A percentile compares a stretch with the other conserved stretches of the same genome.
These are phyloP conservation scores for Diplodia mutila DNA, from an alignment of 2,329 filamentous ascomycete species.

Conservation along the genomic window DNA sequence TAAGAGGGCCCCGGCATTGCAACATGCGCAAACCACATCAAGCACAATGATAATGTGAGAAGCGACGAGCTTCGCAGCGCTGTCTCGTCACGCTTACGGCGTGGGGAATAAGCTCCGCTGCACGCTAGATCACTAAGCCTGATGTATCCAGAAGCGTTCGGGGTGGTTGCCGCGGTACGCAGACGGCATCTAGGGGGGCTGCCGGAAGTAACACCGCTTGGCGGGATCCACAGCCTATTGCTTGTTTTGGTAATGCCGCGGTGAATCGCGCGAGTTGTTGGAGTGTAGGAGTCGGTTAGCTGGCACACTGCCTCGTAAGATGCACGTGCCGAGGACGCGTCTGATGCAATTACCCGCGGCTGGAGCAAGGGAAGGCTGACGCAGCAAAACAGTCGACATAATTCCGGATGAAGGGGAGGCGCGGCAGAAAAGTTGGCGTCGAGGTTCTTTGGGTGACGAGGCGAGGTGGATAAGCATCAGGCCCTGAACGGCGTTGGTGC, in stretches of 20 bases:
- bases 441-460: not conserved
- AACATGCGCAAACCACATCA: not conserved
- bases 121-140: not conserved
- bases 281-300: not conserved
- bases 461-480: not conserved
- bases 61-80: not conserved
- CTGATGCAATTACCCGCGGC: not conserved
- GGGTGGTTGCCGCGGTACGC: not conserved
- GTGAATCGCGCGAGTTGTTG: not conserved
- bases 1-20: not conserved
- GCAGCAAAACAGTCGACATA: no score
- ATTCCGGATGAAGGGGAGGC: not conserved
- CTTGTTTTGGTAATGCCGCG: not conserved
- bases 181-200: not conserved
- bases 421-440: not conserved
- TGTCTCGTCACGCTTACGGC: not conserved
- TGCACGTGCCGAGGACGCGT: not conserved
- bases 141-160: not conserved
- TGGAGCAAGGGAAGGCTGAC: not conserved
- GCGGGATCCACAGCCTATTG: not conserved
- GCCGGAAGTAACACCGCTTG: not conserved
- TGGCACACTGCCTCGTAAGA: not conserved
- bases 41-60: not conserved
- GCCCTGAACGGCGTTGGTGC: not conserved
- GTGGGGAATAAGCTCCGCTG: slow-evolving; percentile 7